These are phyloP conservation scores for Cladosporium sphaerospermum DNA, from an alignment of 2,329 filamentous ascomycete species.

Conservation along the genomic window DNA sequence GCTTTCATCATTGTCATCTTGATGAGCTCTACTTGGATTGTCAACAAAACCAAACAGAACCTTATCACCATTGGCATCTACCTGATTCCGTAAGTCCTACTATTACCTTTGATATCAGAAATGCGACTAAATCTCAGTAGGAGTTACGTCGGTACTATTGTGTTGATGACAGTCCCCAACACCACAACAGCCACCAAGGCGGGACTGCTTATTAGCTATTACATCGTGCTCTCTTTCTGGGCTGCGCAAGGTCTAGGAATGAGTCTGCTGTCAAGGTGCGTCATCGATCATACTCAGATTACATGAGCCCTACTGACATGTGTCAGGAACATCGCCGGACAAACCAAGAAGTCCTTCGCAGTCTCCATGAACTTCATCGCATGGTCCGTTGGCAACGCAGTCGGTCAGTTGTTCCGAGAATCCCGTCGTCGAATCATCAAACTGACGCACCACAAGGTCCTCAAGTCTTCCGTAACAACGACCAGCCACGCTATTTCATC, in stretches of 20 bases:
- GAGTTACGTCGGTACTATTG: conserved; percentile 64
- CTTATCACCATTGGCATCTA: conserved; percentile 60
- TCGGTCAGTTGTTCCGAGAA: conserved; percentile 39
- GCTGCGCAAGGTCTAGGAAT: conserved; percentile 44
- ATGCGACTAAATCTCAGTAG: conserved; percentile 30
- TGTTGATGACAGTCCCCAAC: conserved; percentile 63
- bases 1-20: conserved; percentile 67
- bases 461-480: conserved; percentile 56
- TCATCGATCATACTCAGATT: background rate
- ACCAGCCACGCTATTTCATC: conserved; percentile 61
- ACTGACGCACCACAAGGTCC: conserved; percentile 39
- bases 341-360: conserved; percentile 65
- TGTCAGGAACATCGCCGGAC: conserved; percentile 62
- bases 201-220: conserved; percentile 67
- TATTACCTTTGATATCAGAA: background rate
- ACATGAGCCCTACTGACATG: background rate
- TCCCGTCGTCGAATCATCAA: background rate
- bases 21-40: conserved; percentile 59
- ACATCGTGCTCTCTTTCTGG: conserved; percentile 73
- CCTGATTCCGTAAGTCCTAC: conserved; percentile 53
- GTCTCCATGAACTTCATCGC: conserved; percentile 65
- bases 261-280: conserved; percentile 16
- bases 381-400: conserved; percentile 63
- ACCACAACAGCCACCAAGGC: conserved; percentile 52
- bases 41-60: conserved; percentile 64